These are phyloP conservation scores for Calonectria ilicicola DNA, from an alignment of 2,329 filamentous ascomycete genomes.

Conservation along the genomic window DNA sequence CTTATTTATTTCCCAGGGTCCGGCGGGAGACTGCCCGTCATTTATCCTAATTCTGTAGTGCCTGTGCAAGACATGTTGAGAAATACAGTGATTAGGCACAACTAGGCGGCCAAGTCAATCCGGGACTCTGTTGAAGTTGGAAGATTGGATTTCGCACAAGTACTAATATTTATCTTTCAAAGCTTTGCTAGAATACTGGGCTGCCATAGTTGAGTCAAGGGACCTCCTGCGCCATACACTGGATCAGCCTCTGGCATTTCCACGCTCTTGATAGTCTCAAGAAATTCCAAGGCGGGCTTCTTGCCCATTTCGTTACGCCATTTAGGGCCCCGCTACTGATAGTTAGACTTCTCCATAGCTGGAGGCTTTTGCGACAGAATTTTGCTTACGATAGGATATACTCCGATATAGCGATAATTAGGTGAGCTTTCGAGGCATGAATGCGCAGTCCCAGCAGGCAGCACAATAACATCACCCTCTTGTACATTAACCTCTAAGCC, in stretches of 20 bases:
- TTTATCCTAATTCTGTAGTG: no score
- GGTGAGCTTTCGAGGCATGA: conserved; percentile 30
- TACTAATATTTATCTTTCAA: background rate
- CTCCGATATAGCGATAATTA: conserved; percentile 38
- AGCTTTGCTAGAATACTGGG: conserved; percentile 23
- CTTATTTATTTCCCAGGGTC: no score
- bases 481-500: conserved; percentile 30
- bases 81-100: no score
- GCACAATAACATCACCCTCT: conserved; percentile 35
- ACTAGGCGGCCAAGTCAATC: no score
- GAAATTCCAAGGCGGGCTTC: conserved; percentile 18
- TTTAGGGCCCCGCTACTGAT: conserved; percentile 25
- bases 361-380: no score
- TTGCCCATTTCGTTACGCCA: conserved; percentile 35
- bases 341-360: background rate
- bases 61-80: no score
- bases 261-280: conserved; percentile 23
- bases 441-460: conserved; percentile 38
- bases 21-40: no score
- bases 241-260: conserved; percentile 31
- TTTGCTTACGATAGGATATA: conserved; percentile 31
- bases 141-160: no score
- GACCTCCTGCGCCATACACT: conserved; percentile 29
- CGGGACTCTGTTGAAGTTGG: no score
- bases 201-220: conserved; percentile 25